These are phyloP conservation scores for Diaporthe ampelina DNA, from an alignment of 2,329 filamentous ascomycete genomes.

Conservation along the genomic window DNA sequence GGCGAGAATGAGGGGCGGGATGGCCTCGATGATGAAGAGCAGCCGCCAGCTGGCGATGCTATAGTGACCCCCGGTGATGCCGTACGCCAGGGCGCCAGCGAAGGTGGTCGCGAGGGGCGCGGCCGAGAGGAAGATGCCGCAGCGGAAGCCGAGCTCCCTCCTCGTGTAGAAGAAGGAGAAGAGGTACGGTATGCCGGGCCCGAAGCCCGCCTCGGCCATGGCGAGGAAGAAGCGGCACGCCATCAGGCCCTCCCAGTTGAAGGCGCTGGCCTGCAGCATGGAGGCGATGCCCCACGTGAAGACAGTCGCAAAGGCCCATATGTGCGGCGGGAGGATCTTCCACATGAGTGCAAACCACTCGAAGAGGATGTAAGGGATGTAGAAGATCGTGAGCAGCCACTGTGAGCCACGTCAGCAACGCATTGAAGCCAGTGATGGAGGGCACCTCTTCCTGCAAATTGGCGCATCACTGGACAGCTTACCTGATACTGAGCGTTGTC, in stretches of 20 bases:
- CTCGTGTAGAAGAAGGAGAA: constrained; percentile 47
- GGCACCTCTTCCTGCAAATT: too few species aligned
- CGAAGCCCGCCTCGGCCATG: constrained; percentile 59
- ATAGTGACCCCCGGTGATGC: constrained; percentile 69
- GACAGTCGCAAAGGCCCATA: constrained; percentile 48
- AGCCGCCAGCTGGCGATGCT: constrained; percentile 74
- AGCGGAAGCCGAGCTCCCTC: constrained; percentile 77
- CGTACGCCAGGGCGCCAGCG: constrained; percentile 74
- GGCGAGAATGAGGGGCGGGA: constrained; percentile 70
- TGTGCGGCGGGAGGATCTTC: constrained; percentile 56
- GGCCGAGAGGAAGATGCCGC: constrained; percentile 78
- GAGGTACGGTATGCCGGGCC: constrained; percentile 47
- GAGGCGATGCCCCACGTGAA: constrained; percentile 50
- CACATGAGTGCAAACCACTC: constrained; percentile 59
- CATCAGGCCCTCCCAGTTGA: constrained; percentile 54
- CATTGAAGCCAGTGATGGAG: not conserved
- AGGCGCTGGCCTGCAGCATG: constrained; percentile 51
- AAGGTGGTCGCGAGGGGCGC: constrained; percentile 78
- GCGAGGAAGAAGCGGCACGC: constrained; percentile 58
- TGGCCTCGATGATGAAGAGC: constrained; percentile 75
- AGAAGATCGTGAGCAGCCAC: constrained; percentile 61
- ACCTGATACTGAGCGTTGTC: constrained; percentile 56
- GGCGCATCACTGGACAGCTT: not conserved
- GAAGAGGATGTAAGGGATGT: constrained; percentile 60
- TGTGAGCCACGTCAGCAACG: constrained; percentile 37